These are phyloP conservation scores for Verticillium tricorpus DNA, from an alignment of 2,329 filamentous ascomycete species.

Conservation along the genomic window DNA sequence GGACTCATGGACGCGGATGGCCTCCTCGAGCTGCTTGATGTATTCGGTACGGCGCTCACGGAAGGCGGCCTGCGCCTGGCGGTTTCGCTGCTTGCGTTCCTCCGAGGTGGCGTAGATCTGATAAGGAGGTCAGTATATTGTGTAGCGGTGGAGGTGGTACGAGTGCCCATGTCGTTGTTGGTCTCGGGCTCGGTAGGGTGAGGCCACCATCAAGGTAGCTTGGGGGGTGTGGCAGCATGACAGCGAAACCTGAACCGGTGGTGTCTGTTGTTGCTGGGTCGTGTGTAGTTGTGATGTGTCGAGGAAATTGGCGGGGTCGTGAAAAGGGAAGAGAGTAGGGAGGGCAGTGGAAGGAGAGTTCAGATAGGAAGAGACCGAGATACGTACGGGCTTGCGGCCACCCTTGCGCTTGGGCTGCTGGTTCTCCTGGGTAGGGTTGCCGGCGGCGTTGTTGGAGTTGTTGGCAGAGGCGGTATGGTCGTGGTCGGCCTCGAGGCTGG, in stretches of 20 bases:
- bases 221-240: not conserved
- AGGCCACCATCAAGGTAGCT: not conserved
- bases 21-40: conserved; percentile 97
- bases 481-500: conserved; percentile 53
- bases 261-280: too few species aligned
- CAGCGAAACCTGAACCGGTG: not conserved
- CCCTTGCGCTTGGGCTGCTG: conserved; percentile 90
- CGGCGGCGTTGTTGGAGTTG: conserved; percentile 23
- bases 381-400: conserved; percentile 90
- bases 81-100: conserved; percentile 94
- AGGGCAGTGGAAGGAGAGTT: not conserved
- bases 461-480: conserved; percentile 13
- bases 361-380: conserved; percentile 4
- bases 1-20: conserved; percentile 95
- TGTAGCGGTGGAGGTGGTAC: not conserved
- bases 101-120: conserved; percentile 99
- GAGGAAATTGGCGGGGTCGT: conserved; percentile 89
- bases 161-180: conserved; percentile 2
- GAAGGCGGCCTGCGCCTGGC: conserved; percentile 96
- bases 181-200: not conserved
- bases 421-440: conserved; percentile 40
- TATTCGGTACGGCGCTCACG: conserved; percentile 96
- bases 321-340: conserved; percentile 6
- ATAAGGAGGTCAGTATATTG: not conserved
- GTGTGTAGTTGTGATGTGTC: not conserved